Evolutionary conservation across 1,284 basidiomycete genomes (phyloP).

Genomic region (Ustilago lituana): DNA sequence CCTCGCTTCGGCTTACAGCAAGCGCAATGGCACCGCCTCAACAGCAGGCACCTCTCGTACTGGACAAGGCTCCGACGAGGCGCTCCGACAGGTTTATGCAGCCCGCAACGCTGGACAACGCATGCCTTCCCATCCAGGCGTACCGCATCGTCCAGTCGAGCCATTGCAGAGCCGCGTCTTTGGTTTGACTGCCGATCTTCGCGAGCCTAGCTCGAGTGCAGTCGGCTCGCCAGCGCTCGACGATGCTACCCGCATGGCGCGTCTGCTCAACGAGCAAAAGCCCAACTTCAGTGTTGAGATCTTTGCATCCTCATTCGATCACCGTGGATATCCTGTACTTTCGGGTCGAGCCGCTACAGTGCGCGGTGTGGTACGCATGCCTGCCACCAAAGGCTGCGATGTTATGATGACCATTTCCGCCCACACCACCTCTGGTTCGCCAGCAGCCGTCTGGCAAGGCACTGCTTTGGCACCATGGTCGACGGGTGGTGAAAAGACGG

Average conservation of each 20-base stretch:
- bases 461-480: constrained; percentile 52
- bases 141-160: constrained; percentile 7
- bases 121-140: constrained; percentile 15
- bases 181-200: constrained; percentile 42
- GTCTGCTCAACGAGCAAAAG: constrained; percentile 33
- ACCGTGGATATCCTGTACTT: constrained; percentile 56
- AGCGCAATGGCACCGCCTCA: constrained; percentile 32
- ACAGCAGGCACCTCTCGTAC: constrained; percentile 20
- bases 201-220: constrained; percentile 19
- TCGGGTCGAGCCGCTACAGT: constrained; percentile 49
- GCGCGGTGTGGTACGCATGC: constrained; percentile 50
- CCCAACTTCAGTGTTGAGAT: constrained; percentile 60
- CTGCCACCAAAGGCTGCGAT: constrained; percentile 45
- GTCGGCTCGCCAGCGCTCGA: constrained; percentile 17
- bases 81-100: constrained; percentile 9
- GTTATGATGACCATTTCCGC: constrained; percentile 60
- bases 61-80: constrained; percentile 8
- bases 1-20: constrained; percentile 34
- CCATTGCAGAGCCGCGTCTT: constrained; percentile 36
- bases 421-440: constrained; percentile 55
- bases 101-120: constrained; percentile 16
- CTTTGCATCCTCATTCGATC: constrained; percentile 51
- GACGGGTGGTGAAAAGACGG: constrained; percentile 42
- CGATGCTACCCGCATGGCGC: constrained; percentile 27
- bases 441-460: constrained; percentile 61